These are phyloP conservation scores for Globisporangium apiculatum DNA, from an alignment of 352 stramenopile genomes.

Conservation along the genomic window DNA sequence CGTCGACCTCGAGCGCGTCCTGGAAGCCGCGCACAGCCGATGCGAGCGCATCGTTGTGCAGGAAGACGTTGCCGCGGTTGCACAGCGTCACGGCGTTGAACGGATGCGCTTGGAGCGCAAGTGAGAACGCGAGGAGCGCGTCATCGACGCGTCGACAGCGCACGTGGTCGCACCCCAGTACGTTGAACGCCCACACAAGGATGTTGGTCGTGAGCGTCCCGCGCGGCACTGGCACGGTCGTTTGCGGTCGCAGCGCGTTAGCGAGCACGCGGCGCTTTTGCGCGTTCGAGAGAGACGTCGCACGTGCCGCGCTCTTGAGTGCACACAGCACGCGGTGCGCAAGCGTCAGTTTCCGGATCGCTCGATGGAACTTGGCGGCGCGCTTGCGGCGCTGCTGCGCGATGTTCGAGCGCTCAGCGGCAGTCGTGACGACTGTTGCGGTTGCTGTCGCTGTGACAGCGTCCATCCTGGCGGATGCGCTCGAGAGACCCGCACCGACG, in stretches of 20 bases:
- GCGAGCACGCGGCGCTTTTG: slow-evolving; percentile 17
- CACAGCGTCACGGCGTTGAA: slow-evolving; percentile 30
- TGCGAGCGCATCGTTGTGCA: slow-evolving; percentile 26
- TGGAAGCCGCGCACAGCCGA: slow-evolving; percentile 38
- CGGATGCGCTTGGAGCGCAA: slow-evolving; percentile 40
- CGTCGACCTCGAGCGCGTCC: slow-evolving; percentile 39
- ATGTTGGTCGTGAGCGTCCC: slow-evolving; percentile 33
- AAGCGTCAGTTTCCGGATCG: slow-evolving; percentile 37
- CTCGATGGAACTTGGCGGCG: slow-evolving; percentile 23
- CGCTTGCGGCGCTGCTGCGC: slow-evolving; percentile 6
- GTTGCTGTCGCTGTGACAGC: neutral
- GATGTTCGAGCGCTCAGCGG: neutral
- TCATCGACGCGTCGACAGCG: slow-evolving; percentile 27
- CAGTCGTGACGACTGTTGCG: neutral
- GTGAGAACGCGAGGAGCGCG: slow-evolving; percentile 40
- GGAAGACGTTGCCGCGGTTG: slow-evolving; percentile 47
- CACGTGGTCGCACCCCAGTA: slow-evolving; percentile 25
- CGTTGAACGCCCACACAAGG: slow-evolving; percentile 50
- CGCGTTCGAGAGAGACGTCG: slow-evolving; percentile 34
- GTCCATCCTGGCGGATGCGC: too few species aligned
- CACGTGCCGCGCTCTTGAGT: slow-evolving; percentile 20
- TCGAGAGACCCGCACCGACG: neutral
- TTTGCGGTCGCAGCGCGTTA: slow-evolving; percentile 16
- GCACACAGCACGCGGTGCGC: slow-evolving; percentile 37
- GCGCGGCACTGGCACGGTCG: slow-evolving; percentile 22